phyloP scores from a whole-genome alignment of 768 basidiomycete species.

The Russula ochroleuca region DNA sequence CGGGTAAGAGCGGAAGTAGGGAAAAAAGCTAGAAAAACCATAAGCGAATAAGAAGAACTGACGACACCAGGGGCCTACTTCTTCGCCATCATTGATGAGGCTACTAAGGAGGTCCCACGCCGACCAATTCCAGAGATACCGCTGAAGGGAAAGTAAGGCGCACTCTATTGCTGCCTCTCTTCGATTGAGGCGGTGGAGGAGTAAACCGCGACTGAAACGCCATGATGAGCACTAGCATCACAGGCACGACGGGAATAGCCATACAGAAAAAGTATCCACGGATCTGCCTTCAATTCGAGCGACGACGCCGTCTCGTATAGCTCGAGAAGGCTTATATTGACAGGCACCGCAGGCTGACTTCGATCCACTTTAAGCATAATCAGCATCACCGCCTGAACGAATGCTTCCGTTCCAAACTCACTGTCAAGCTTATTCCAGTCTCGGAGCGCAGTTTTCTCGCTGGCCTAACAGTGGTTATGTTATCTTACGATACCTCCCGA shows the following conservation, averaged over 20 bases:
- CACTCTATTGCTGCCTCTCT: slow-evolving; percentile 85
- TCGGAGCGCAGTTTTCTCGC: slow-evolving; percentile 76
- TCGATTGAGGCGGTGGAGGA: slow-evolving; percentile 72
- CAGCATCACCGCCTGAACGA: not conserved
- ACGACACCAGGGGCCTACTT: slow-evolving; percentile 12
- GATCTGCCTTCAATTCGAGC: slow-evolving; percentile 57
- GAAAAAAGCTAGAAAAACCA: slow-evolving; percentile 39
- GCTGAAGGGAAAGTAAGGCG: slow-evolving; percentile 53
- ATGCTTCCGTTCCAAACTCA: slow-evolving; percentile 35
- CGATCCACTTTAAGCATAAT: slow-evolving; percentile 53
- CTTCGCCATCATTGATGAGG: slow-evolving; percentile 27
- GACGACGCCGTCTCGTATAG: slow-evolving; percentile 48
- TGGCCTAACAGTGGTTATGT: slow-evolving; percentile 47
- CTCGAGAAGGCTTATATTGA: slow-evolving; percentile 53
- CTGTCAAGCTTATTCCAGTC: slow-evolving; percentile 84
- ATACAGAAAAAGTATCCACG: slow-evolving; percentile 82
- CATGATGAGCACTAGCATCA: slow-evolving; percentile 11
- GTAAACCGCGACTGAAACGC: slow-evolving; percentile 66
- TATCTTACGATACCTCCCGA: slow-evolving; percentile 13
- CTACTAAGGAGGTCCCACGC: slow-evolving; percentile 22
- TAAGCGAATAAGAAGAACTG: not conserved
- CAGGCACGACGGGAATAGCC: not conserved
- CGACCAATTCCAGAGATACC: slow-evolving; percentile 29
- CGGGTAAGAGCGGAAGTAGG: slow-evolving; percentile 43
- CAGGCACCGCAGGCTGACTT: slow-evolving; percentile 61